A percentile compares a stretch with the other conserved stretches of the same genome.
phyloP scores from a whole-genome alignment of 1,139 yeast species.

The Saccharomyces hybrid region DNA sequence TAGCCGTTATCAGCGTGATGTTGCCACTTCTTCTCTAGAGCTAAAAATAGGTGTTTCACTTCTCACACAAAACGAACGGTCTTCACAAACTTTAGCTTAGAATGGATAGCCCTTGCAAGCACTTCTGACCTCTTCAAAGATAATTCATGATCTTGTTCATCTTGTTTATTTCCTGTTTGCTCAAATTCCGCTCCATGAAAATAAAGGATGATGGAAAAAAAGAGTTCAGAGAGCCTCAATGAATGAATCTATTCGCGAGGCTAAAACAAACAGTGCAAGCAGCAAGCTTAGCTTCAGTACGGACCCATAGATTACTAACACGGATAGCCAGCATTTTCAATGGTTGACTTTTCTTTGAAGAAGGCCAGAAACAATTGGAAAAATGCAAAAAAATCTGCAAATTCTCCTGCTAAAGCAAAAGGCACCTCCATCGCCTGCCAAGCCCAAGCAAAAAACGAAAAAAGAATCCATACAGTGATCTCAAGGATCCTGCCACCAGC shows the following conservation, averaged over 20 bases:
- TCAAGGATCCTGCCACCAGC: slow-evolving; percentile 22
- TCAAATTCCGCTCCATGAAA: slow-evolving; percentile 1
- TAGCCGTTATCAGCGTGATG: background rate
- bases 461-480: slow-evolving; percentile 29
- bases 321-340: slow-evolving; percentile 4
- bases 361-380: slow-evolving; percentile 30
- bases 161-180: background rate
- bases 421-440: slow-evolving; percentile 12
- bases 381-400: slow-evolving; percentile 8
- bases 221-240: background rate
- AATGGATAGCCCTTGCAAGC: background rate
- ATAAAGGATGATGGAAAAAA: background rate
- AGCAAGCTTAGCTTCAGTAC: background rate
- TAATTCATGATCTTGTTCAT: background rate
- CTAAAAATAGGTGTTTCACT: background rate
- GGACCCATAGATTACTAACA: background rate
- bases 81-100: background rate
- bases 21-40: background rate
- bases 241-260: background rate
- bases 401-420: slow-evolving; percentile 16
- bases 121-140: background rate
- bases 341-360: slow-evolving; percentile 33
- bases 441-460: slow-evolving; percentile 11
- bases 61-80: background rate
- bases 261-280: background rate